Percentiles rank a stretch among this genome's conserved stretches.
These are phyloP conservation scores for Fusarium sp. DNA, from an alignment of 2,329 filamentous ascomycete genomes.

Conservation along the genomic window DNA sequence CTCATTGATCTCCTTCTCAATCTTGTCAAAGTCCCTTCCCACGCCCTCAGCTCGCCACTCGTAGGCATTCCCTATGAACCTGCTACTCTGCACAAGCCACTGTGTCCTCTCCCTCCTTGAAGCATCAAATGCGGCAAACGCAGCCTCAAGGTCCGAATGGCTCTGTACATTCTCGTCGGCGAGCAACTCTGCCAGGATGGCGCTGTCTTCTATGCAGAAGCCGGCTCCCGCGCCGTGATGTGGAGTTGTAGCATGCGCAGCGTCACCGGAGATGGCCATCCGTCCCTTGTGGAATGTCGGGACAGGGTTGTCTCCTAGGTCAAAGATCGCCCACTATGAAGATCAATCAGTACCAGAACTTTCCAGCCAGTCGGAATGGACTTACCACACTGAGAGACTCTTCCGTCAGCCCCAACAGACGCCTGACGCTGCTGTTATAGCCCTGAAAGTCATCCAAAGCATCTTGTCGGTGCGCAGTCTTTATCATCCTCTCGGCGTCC, in stretches of 20 bases:
- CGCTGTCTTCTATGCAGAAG: constrained; percentile 63
- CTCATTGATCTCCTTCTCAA: constrained; percentile 34
- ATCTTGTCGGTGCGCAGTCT: constrained; percentile 44
- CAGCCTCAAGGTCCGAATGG: constrained; percentile 37
- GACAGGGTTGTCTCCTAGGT: constrained; percentile 55
- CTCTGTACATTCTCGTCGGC: constrained; percentile 51
- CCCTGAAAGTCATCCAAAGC: constrained; percentile 49
- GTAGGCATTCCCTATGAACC: constrained; percentile 53
- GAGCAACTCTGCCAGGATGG: constrained; percentile 56
- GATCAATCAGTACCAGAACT: not conserved
- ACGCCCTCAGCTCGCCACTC: constrained; percentile 51
- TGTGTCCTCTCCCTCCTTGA: constrained; percentile 61
- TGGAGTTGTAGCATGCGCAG: constrained; percentile 69
- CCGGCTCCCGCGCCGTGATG: constrained; percentile 67
- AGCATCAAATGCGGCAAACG: constrained; percentile 55
- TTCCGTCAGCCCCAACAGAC: constrained; percentile 45
- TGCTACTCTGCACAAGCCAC: constrained; percentile 60
- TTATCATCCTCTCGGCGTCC: constrained; percentile 36
- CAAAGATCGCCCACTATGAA: constrained; percentile 57
- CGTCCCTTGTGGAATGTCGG: constrained; percentile 54
- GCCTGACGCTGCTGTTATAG: constrained; percentile 46
- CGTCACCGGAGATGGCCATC: constrained; percentile 65
- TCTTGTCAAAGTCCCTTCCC: constrained; percentile 24
- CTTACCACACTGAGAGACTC: constrained; percentile 40
- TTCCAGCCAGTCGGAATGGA: not conserved